These are phyloP conservation scores for Macaranga tanarius DNA, from an alignment of 441 rosid genomes.

Conservation along the genomic window DNA sequence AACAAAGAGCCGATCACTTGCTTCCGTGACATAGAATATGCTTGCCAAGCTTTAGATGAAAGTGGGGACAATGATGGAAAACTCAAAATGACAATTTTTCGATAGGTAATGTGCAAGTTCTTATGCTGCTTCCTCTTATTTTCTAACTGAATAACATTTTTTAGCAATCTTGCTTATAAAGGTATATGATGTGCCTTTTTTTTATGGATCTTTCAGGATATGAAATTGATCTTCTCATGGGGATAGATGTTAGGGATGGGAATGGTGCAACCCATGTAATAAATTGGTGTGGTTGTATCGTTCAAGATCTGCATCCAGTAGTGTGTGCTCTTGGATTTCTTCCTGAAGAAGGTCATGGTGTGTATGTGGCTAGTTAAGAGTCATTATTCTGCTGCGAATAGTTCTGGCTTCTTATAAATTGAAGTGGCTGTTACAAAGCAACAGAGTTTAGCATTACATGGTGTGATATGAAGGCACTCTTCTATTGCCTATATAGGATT, in stretches of 20 bases:
- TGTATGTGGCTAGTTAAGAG: conserved; percentile 78
- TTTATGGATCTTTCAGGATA: conserved; percentile 54
- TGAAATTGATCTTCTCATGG: conserved; percentile 75
- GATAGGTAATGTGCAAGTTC: conserved; percentile 57
- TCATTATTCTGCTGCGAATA: background rate
- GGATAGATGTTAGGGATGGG: conserved; percentile 93
- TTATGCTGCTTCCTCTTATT: background rate
- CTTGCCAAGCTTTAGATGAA: conserved; percentile 73
- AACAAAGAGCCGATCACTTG: conserved; percentile 93
- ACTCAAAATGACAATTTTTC: conserved; percentile 75
- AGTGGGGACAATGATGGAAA: conserved; percentile 48
- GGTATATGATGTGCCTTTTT: background rate
- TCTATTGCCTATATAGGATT: background rate
- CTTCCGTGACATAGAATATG: conserved; percentile 86
- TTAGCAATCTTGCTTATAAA: background rate
- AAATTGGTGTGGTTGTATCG: conserved; percentile 94
- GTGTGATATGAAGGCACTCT: background rate
- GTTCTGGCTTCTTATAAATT: background rate
- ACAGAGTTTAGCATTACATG: background rate
- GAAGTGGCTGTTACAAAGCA: background rate
- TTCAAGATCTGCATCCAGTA: conserved; percentile 95
- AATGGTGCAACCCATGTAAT: conserved; percentile 79
- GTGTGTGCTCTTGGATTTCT: conserved; percentile 98
- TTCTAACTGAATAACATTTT: conserved; percentile 8
- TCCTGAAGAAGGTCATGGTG: conserved; percentile 98